A percentile compares a stretch with the other conserved stretches of the same genome.
phyloP scores from a whole-genome alignment of 2,329 filamentous ascomycete species.

The Pseudogymnoascus sp. region DNA sequence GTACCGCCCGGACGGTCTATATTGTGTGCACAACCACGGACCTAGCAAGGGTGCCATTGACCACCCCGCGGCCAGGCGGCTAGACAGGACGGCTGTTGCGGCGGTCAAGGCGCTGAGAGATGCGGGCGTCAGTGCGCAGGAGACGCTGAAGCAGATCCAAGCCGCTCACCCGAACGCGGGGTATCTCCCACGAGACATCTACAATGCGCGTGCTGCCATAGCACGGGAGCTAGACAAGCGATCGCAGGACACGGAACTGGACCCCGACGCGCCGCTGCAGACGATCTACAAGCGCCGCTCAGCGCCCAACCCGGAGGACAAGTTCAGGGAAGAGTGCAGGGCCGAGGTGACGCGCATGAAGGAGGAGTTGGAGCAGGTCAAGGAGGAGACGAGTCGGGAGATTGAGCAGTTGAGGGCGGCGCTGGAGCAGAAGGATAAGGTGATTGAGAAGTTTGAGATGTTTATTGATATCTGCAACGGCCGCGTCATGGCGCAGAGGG shows the following conservation, averaged over 20 bases:
- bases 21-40: slow-evolving; percentile 56
- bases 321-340: slow-evolving; percentile 54
- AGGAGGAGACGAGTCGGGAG: slow-evolving; percentile 50
- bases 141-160: slow-evolving; percentile 60
- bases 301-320: slow-evolving; percentile 46
- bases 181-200: slow-evolving; percentile 57
- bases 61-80: slow-evolving; percentile 57
- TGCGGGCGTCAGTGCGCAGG: slow-evolving; percentile 54
- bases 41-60: slow-evolving; percentile 60
- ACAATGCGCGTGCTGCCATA: slow-evolving; percentile 60
- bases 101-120: slow-evolving; percentile 60
- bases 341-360: slow-evolving; percentile 51
- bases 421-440: slow-evolving; percentile 55
- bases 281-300: slow-evolving; percentile 55
- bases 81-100: slow-evolving; percentile 61
- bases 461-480: slow-evolving; percentile 65
- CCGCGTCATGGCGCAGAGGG: slow-evolving; percentile 55
- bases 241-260: slow-evolving; percentile 43
- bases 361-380: slow-evolving; percentile 48
- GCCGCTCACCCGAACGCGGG: slow-evolving; percentile 56
- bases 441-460: slow-evolving; percentile 59
- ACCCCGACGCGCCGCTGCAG: slow-evolving; percentile 46
- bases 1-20: slow-evolving; percentile 51
- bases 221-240: slow-evolving; percentile 58
- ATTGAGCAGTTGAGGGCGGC: slow-evolving; percentile 51